These are phyloP conservation scores for Saccharomyces hybrid DNA, from an alignment of 1,139 yeast genomes.

Conservation along the genomic window DNA sequence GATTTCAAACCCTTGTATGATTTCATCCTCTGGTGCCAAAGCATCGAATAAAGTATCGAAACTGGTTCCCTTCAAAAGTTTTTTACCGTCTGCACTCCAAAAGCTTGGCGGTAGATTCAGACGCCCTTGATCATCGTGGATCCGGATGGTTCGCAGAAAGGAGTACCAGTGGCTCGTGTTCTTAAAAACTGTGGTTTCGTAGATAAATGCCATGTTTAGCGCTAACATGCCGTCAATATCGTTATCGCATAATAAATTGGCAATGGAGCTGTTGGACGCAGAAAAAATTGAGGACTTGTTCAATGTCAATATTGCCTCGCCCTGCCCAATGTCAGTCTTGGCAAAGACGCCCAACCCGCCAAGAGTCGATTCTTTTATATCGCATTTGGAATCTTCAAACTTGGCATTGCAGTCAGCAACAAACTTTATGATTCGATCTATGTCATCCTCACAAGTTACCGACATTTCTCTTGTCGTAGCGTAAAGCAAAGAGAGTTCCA, in stretches of 20 bases:
- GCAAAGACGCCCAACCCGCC: conserved; percentile 80
- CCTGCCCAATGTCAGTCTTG: conserved; percentile 33
- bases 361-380: conserved; percentile 39
- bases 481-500: neutral
- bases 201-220: conserved; percentile 59
- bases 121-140: conserved; percentile 37
- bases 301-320: conserved; percentile 32
- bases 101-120: conserved; percentile 49
- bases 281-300: conserved; percentile 47
- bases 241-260: conserved; percentile 58
- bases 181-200: conserved; percentile 48
- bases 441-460: conserved; percentile 21
- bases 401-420: conserved; percentile 38
- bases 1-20: conserved; percentile 45
- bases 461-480: conserved; percentile 23
- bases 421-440: conserved; percentile 37
- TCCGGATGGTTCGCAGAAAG: conserved; percentile 43
- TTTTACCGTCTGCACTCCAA: conserved; percentile 50
- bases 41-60: conserved; percentile 53
- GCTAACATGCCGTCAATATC: conserved; percentile 58
- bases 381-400: conserved; percentile 41
- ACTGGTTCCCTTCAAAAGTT: conserved; percentile 48
- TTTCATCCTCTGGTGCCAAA: conserved; percentile 36
- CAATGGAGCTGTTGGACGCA: conserved; percentile 53
- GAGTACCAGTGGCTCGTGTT: conserved; percentile 66